A percentile compares a stretch with the other conserved stretches of the same genome.
These are phyloP conservation scores for Aureobasidium sp. DNA, from an alignment of 2,329 filamentous ascomycete genomes.

Conservation along the genomic window DNA sequence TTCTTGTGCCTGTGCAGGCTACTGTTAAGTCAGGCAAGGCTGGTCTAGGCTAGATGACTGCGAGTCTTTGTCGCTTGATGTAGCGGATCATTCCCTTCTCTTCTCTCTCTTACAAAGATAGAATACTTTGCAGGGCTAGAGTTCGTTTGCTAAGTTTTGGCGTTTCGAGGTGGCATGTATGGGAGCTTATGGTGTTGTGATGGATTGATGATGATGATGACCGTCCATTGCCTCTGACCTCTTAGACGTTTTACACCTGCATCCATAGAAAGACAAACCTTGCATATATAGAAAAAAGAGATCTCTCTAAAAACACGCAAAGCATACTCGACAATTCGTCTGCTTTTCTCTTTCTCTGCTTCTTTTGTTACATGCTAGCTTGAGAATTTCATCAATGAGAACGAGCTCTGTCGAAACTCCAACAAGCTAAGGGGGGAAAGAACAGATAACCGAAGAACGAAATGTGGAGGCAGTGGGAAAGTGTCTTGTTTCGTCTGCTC, in stretches of 20 bases:
- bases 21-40: conserved; percentile 81
- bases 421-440: too few relatives aligned
- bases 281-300: not conserved
- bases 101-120: too few relatives aligned
- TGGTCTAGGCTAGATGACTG: conserved; percentile 56
- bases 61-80: not conserved
- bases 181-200: not conserved
- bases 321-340: not conserved
- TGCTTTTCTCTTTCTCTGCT: not conserved
- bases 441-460: too few relatives aligned
- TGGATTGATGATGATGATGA: not conserved
- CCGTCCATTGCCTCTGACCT: not conserved
- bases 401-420: too few relatives aligned
- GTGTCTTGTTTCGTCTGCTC: too few relatives aligned
- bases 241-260: not conserved
- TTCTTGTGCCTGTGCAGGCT: conserved; percentile 76
- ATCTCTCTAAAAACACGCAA: not conserved
- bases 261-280: not conserved
- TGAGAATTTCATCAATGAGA: too few relatives aligned
- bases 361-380: too few relatives aligned
- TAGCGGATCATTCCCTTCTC: too few relatives aligned
- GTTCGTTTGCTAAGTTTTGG: not conserved
- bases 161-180: not conserved
- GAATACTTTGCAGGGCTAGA: not conserved
- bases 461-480: too few relatives aligned